Base-by-base conservation (phyloP, 768 basidiomycete species). In the Tricholomella constricta region DNA sequence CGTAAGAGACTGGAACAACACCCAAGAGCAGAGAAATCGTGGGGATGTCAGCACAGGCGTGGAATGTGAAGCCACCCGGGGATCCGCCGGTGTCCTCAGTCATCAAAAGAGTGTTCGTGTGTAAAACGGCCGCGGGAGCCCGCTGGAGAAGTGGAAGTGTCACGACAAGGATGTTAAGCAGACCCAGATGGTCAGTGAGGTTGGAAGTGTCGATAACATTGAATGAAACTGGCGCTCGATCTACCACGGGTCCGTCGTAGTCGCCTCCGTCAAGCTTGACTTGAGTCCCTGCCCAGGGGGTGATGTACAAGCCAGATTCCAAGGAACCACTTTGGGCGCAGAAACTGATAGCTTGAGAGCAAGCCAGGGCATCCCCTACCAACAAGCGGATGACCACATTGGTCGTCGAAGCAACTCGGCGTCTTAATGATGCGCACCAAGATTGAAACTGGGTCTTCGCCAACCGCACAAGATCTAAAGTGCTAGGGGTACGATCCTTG, bases 121-220 rank as follows among this genome's bases (percentile, higher is more conserved):
- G 70, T 5, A 82, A 57, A 2, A 72, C 64, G n/a, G n/a, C n/a
- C n/a, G n/a, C n/a, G 4, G 73, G 61, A 15, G 64, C 64, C 26
- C 42, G 42, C 15, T 64, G 64, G 6, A 80, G 64, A 6, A 82
- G 58, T 1, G 78, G 79, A 1, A 69, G 50, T 0, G 72, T 59
- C 3, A 66, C 64, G 27, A 72, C 45, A 4, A 82, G 60, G 36
- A 80, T 48, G 47, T 81, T 82, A 17, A 81, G 53, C 10, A 79
- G 61, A 0, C 79, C 80, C n/a, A 76, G 25, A 56, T 78, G 77
- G 57, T 82, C 80, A 1, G 65, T 56, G 23, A 82, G 65, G 52
- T 81, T 80, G 17, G 79, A 81, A 0, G 80, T 76, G 29, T 82
- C 78, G 31, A 82, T 76, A 48, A 78, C 68, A 52, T 75, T 67